Evolutionary conservation across 352 stramenopile genomes (phyloP).

Genomic region (Ophiocytium majus): DNA sequence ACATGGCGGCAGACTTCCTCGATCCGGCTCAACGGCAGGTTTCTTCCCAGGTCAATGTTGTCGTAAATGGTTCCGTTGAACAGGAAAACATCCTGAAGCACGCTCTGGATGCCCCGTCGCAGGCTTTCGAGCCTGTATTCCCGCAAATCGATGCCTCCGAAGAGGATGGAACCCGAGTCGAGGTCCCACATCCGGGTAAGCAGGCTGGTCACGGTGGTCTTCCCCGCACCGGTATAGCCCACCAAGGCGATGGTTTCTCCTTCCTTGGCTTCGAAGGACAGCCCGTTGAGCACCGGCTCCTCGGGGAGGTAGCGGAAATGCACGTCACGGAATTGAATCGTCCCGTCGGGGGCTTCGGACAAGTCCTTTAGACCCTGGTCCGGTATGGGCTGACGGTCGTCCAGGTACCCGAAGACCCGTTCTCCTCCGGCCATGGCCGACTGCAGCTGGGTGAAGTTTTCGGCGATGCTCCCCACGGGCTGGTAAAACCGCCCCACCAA

Average conservation of each 20-base stretch:
- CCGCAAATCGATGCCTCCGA: constrained; percentile 58
- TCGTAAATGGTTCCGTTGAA: constrained; percentile 53
- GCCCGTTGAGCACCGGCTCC: not conserved
- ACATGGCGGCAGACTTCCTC: too few species aligned
- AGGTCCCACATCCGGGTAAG: constrained; percentile 75
- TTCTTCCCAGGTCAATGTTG: too few species aligned
- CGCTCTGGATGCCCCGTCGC: constrained; percentile 53
- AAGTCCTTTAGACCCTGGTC: too few species aligned
- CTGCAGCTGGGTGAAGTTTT: too few species aligned
- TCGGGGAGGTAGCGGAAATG: constrained; percentile 9
- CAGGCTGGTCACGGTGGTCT: constrained; percentile 69
- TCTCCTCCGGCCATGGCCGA: too few species aligned
- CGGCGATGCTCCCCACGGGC: too few species aligned
- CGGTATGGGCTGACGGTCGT: too few species aligned
- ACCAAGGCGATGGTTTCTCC: not conserved
- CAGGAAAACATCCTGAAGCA: constrained; percentile 57
- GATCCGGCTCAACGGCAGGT: too few species aligned
- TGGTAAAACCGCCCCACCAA: too few species aligned
- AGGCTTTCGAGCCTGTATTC: constrained; percentile 7
- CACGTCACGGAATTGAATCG: constrained; percentile 10
- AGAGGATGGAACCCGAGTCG: constrained; percentile 55
- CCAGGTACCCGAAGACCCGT: too few species aligned
- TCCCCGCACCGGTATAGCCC: constrained; percentile 62
- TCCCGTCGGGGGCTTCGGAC: too few species aligned
- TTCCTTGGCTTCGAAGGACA: not conserved